These are phyloP conservation scores for Anisogramma anomala DNA, from an alignment of 2,329 filamentous ascomycete species.

Conservation along the genomic window DNA sequence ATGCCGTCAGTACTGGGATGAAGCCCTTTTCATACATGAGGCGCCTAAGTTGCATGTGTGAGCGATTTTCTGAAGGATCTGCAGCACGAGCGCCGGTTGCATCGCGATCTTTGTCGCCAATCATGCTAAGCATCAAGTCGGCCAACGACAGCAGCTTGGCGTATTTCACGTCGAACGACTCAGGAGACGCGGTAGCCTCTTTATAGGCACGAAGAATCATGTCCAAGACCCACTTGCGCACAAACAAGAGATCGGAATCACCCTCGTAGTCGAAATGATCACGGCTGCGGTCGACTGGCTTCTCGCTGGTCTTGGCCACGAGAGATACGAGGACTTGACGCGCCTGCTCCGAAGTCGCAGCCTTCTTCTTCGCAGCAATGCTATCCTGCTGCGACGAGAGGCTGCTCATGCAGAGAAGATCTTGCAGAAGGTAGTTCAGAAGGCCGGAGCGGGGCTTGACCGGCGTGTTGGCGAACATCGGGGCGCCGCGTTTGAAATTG, in stretches of 20 bases:
- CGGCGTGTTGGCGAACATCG: conserved; percentile 71
- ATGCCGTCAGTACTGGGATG: conserved; percentile 74
- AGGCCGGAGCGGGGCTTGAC: conserved; percentile 89
- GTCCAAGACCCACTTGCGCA: conserved; percentile 89
- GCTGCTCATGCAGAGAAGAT: conserved; percentile 53
- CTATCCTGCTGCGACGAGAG: conserved; percentile 60
- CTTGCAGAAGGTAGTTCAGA: conserved; percentile 84
- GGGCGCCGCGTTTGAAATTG: conserved; percentile 90
- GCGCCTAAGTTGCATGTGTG: conserved; percentile 74
- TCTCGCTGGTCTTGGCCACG: conserved; percentile 78
- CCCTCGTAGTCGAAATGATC: conserved; percentile 58
- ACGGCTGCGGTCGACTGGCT: conserved; percentile 43
- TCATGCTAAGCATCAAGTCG: conserved; percentile 86
- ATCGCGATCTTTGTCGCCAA: conserved; percentile 65
- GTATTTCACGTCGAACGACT: conserved; percentile 76
- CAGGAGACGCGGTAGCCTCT: conserved; percentile 67
- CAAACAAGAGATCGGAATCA: conserved; percentile 76
- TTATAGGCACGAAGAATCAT: conserved; percentile 87
- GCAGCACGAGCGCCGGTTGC: conserved; percentile 27
- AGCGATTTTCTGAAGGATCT: conserved; percentile 32
- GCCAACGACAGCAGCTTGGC: conserved; percentile 75
- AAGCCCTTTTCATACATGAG: conserved; percentile 99
- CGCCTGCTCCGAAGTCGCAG: conserved; percentile 73
- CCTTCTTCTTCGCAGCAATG: conserved; percentile 69
- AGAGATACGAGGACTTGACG: conserved; percentile 78